phyloP scores from a whole-genome alignment of 192 early-diverging fungal genomes.

The Allomyces javanicus region DNA sequence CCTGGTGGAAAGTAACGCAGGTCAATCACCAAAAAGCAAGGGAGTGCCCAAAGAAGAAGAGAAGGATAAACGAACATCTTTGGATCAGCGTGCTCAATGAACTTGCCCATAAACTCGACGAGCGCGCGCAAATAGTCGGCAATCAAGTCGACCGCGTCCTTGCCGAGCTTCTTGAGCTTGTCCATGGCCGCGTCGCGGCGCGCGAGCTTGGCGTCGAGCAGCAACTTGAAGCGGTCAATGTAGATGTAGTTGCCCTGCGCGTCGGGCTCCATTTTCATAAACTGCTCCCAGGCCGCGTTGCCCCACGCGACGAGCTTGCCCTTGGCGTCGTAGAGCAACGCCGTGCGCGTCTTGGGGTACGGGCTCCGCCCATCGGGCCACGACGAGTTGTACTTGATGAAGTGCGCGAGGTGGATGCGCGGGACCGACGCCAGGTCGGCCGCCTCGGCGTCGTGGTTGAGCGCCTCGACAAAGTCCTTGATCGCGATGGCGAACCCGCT shows the following conservation, averaged over 20 bases:
- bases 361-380: neutral
- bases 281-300: neutral
- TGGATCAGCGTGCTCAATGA: too few species aligned
- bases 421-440: too few species aligned
- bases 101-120: neutral
- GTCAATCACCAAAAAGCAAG: neutral
- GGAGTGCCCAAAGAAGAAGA: neutral
- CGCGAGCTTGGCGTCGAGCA: neutral
- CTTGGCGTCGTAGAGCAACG: neutral
- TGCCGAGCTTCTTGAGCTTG: neutral
- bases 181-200: neutral
- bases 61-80: neutral
- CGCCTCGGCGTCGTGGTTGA: too few species aligned
- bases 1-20: neutral
- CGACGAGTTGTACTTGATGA: neutral
- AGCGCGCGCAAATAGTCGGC: neutral
- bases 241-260: neutral
- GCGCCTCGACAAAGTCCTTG: too few species aligned
- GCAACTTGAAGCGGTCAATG: neutral
- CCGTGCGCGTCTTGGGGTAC: neutral
- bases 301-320: neutral
- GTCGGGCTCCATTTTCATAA: neutral
- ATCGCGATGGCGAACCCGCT: too few species aligned
- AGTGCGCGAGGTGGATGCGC: too few species aligned
- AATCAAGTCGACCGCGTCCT: neutral